These are phyloP conservation scores for Populus deltoides DNA, from an alignment of 345 rosid genomes.

Conservation along the genomic window DNA sequence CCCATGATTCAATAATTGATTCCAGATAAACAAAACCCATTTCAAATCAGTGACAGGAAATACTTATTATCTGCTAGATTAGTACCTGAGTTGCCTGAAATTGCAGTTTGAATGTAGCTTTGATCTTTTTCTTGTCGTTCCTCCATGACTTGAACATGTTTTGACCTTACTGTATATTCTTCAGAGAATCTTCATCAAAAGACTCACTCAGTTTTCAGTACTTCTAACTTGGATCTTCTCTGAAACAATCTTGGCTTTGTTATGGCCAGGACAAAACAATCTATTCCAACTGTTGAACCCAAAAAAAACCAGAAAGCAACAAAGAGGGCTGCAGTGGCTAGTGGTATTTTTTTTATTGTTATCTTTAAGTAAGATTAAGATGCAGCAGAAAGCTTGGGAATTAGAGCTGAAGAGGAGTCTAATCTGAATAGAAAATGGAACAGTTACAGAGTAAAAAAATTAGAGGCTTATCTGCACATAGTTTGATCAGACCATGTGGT, in stretches of 20 bases:
- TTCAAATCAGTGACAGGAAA: not conserved
- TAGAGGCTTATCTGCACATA: constrained; percentile 14
- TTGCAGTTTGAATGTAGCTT: constrained; percentile 63
- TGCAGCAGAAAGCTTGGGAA: constrained; percentile 3
- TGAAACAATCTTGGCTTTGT: constrained; percentile 3
- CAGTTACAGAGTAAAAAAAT: not conserved
- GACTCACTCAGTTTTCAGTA: constrained; percentile 5
- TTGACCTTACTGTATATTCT: constrained; percentile 9
- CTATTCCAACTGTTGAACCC: constrained; percentile 17
- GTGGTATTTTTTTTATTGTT: not conserved
- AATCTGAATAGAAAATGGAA: constrained; percentile 4
- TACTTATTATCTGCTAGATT: constrained; percentile 1
- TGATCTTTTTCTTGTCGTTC: constrained; percentile 73
- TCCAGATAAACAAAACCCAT: not conserved
- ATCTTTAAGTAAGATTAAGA: constrained; percentile 2
- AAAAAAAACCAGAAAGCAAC: constrained; percentile 1
- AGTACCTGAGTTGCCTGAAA: constrained; percentile 50
- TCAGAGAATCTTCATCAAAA: constrained; percentile 25
- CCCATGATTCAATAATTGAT: not conserved
- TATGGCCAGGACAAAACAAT: constrained; percentile 14
- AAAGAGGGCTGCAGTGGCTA: constrained; percentile 1
- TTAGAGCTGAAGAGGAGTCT: constrained; percentile 9
- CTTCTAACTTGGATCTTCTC: constrained; percentile 11
- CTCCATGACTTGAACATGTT: constrained; percentile 89
- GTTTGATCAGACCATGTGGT: constrained; percentile 8